These are phyloP conservation scores for Dactylonectria macrodidyma DNA, from an alignment of 2,329 filamentous ascomycete genomes.

Conservation along the genomic window DNA sequence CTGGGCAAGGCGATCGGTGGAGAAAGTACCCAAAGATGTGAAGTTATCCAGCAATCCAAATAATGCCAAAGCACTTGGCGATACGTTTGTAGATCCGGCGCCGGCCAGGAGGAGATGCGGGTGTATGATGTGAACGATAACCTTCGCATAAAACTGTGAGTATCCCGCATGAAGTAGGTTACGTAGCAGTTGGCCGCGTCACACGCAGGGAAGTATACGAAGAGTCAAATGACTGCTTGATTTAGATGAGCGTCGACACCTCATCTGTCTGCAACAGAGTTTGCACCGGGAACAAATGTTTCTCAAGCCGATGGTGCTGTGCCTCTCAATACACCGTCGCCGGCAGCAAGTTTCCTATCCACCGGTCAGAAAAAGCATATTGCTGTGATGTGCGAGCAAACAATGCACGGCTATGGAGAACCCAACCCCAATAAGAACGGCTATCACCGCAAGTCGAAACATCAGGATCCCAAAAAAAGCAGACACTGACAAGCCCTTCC, in stretches of 20 bases:
- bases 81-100: conserved; percentile 19
- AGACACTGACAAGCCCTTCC: conserved; percentile 20
- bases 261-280: neutral
- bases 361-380: conserved; percentile 5
- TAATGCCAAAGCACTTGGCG: conserved; percentile 31
- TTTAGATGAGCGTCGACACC: neutral
- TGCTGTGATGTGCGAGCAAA: neutral
- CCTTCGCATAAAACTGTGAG: conserved; percentile 4
- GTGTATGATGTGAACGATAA: neutral
- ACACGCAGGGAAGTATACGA: conserved; percentile 32
- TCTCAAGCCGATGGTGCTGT: neutral
- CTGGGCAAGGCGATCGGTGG: conserved; percentile 31
- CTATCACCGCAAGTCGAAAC: conserved; percentile 47
- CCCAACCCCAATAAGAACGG: conserved; percentile 15
- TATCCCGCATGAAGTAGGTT: neutral
- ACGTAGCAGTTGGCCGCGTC: neutral
- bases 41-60: conserved; percentile 6
- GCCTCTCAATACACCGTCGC: neutral
- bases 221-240: conserved; percentile 3
- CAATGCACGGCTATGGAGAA: conserved; percentile 3
- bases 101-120: neutral
- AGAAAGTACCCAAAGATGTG: neutral
- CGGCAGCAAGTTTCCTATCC: neutral
- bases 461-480: conserved; percentile 35
- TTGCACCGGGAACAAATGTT: neutral